Base-by-base conservation (phyloP, 2,329 filamentous ascomycete species). In the Dactylonectria macrodidyma region DNA sequence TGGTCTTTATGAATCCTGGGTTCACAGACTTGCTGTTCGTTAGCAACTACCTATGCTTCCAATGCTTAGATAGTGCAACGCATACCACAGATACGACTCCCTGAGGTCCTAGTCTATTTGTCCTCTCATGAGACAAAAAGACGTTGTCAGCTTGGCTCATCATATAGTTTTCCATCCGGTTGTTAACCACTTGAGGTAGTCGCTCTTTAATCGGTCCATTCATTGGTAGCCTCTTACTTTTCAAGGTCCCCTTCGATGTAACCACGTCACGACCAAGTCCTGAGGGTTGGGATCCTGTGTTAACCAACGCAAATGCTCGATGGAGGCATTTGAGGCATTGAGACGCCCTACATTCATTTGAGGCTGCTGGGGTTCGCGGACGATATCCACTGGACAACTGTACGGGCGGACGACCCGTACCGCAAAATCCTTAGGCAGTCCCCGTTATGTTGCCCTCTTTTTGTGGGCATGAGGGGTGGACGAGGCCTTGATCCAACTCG, bases 401-500 rank as follows among this genome's bases (percentile, higher is more conserved):
- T 30, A 30, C 26, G 26, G 26, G 26, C 26, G 26, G 26, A 30
- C 26, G 26, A 2, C 26, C 26, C 26, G 26, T 30, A 30, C 26
- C 26, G 26, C 26, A 30, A 30, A 30, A 30, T 30, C 26, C 26
- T 30, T 30, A 30, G 26, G 26, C 26, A 30, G 26, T 30, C 26
- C 26, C 26, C 26, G 26, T 30, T 30, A 30, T 30, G 26, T 30
- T 30, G 7, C 26, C 26, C 26, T 30, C 84, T 3, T 89, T 92
- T 22, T 77, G 75, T 1, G 92, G 92, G 78, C 92, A 95, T 62
- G 83, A 78, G 0, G 90, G 88, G 75, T 93, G 91, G 2, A 91
- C 81, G n/a, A 81, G 77, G 57, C 91, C 91, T 2, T 87, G 88
- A 22, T 84, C 84, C 71, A 91, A 81, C 79, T 90, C 88, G 8